Base-by-base conservation (phyloP, 352 stramenopile species). In the Phytophthora macrochlamydospora region DNA sequence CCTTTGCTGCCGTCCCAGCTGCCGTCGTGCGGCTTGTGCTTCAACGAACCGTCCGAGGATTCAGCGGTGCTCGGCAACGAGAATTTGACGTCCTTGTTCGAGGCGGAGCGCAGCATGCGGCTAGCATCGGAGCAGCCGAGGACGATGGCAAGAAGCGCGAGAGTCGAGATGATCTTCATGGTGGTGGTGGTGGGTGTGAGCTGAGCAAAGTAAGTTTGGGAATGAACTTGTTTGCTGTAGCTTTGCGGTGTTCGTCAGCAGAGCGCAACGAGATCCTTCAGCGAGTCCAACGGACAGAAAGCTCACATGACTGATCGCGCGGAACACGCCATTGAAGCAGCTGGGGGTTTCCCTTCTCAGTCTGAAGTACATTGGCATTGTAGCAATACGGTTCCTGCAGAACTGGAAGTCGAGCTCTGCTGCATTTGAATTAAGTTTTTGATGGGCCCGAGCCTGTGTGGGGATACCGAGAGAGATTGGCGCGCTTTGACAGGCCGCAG, bases 91-190 rank as follows among this genome's bases (percentile, higher is more conserved):
- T 56, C 44, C 46, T 67, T 62, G 30, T 30, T 56, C 28, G 64
- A 48, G 8, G 29, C 57, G 29, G 64, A 62, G 31, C 64, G 64
- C 7, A 71, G 57, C 64, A 71, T 71, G 61, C 67, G 64, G 45
- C 55, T 51, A n/a, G 32, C 51, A 42, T 71, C 64, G 5, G 52
- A 29, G 45, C 51, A 62, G 35, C 65, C 50, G 37, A 59, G 42
- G 58, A 55, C 13, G 57, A 67, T 35, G 12, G 64, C 57, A 43
- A 71, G 51, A 32, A 52, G 28, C 28, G 46, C 46, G 8, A 52
- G 18, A 4, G 28, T 52, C 46, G 46, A 52, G 30, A 52, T 18
- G 24, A 38, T 1, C 29, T 52, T 70, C 63, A 70, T 69, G 14
- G 28, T 51, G 35, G 7, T 45, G 9, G 29, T 42, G 31, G 30